phyloP scores from a whole-genome alignment of 306 rosid genomes.

The Cucumis hystrix region DNA sequence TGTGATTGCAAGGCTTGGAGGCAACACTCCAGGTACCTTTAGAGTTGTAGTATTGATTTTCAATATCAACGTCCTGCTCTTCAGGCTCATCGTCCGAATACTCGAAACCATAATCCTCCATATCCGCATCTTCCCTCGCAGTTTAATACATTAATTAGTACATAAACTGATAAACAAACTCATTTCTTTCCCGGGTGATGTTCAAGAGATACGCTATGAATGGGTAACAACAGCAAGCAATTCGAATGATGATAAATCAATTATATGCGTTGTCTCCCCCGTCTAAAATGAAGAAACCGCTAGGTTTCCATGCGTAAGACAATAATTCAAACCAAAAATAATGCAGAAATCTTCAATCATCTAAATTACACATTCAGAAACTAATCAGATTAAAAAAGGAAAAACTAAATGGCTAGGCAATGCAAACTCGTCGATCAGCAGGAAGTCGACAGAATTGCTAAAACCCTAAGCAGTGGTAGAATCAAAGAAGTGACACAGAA shows the following conservation, averaged over 20 bases:
- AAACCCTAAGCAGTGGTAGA: conserved; percentile 1
- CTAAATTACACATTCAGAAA: not conserved
- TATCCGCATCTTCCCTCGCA: conserved; percentile 67
- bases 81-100: conserved; percentile 99
- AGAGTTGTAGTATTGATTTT: conserved; percentile 93
- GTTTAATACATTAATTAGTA: not conserved
- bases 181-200: not conserved
- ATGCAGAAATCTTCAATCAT: not conserved
- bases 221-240: not conserved
- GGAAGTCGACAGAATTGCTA: not conserved
- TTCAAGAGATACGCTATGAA: not conserved
- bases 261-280: not conserved
- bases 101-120: conserved; percentile 97
- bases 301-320: not conserved
- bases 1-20: not conserved
- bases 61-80: conserved; percentile 98
- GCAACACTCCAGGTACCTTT: conserved; percentile 33
- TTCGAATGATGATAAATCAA: not conserved
- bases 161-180: not conserved
- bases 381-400: not conserved
- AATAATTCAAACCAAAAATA: not conserved
- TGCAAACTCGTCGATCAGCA: not conserved
- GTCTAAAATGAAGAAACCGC: not conserved
- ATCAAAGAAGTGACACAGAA: not conserved
- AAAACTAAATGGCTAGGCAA: not conserved